A percentile compares a stretch with the other conserved stretches of the same genome.
Evolutionary conservation across 495 filamentous ascomycete genomes (phyloP).

Genomic region (Cryomyces minteri): DNA sequence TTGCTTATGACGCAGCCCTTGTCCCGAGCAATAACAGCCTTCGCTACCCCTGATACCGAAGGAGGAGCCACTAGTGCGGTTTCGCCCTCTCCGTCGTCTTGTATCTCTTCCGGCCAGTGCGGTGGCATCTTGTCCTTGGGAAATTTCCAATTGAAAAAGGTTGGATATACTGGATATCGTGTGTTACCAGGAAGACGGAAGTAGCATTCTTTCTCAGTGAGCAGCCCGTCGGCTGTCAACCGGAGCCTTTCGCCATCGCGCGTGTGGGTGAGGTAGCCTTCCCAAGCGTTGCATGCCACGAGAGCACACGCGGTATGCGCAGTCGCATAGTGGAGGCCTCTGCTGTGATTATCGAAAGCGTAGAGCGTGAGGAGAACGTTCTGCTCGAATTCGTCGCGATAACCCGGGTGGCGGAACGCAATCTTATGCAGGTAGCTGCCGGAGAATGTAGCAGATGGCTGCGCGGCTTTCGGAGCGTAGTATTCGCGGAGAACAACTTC

Average conservation of each 20-base stretch:
- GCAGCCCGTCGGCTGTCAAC: not conserved
- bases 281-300: conserved; percentile 1
- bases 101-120: not conserved
- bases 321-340: not conserved
- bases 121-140: conserved; percentile 3
- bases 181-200: conserved; percentile 2
- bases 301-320: not conserved
- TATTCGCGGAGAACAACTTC: too few species aligned
- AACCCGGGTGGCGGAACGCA: not conserved
- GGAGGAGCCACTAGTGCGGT: not conserved
- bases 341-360: not conserved
- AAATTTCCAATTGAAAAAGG: conserved; percentile 6
- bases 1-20: not conserved
- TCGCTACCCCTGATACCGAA: not conserved
- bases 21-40: not conserved
- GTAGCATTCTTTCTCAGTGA: conserved; percentile 1
- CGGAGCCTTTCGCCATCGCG: not conserved
- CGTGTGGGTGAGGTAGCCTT: not conserved
- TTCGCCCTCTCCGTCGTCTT: not conserved
- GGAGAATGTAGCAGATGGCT: not conserved
- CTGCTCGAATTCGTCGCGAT: not conserved
- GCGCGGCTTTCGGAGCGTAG: too few species aligned
- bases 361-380: not conserved
- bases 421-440: not conserved
- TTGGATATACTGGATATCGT: conserved; percentile 3